Percentiles rank a stretch among this genome's conserved stretches.
These are phyloP conservation scores for Backusella liffmaniae DNA, from an alignment of 192 early-diverging fungal species.

Conservation along the genomic window DNA sequence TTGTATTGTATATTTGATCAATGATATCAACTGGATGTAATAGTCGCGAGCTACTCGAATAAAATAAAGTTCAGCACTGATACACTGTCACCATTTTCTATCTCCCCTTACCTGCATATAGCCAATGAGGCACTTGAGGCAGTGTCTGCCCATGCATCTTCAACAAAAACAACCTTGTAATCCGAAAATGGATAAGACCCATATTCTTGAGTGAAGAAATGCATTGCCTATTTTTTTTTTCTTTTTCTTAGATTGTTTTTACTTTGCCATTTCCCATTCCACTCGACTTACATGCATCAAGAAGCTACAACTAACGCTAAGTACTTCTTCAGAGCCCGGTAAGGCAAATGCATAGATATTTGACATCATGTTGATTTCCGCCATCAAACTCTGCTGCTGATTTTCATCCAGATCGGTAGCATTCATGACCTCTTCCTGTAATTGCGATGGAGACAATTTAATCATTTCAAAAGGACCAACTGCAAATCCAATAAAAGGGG, in stretches of 20 bases:
- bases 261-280: background rate
- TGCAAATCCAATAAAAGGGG: slow-evolving; percentile 72
- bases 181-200: slow-evolving; percentile 85
- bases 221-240: slow-evolving; percentile 56
- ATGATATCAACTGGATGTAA: slow-evolving; percentile 75
- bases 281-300: slow-evolving; percentile 45
- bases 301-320: slow-evolving; percentile 63
- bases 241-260: background rate
- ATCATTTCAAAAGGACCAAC: slow-evolving; percentile 61
- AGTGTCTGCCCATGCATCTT: slow-evolving; percentile 65
- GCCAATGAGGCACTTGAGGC: slow-evolving; percentile 78
- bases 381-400: slow-evolving; percentile 37
- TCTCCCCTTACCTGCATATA: slow-evolving; percentile 54
- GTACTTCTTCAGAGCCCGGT: slow-evolving; percentile 59
- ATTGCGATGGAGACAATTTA: slow-evolving; percentile 37
- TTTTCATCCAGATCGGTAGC: slow-evolving; percentile 32
- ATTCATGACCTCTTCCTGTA: slow-evolving; percentile 32
- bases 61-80: background rate
- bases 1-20: slow-evolving; percentile 87
- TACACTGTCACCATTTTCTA: background rate
- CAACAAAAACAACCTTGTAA: slow-evolving; percentile 88
- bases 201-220: slow-evolving; percentile 84
- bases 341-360: slow-evolving; percentile 69
- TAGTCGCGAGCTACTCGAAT: slow-evolving; percentile 35
- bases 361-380: slow-evolving; percentile 39